Conservation (phyloP, 106 monocot species). For the Phalaenopsis equestris region DNA sequence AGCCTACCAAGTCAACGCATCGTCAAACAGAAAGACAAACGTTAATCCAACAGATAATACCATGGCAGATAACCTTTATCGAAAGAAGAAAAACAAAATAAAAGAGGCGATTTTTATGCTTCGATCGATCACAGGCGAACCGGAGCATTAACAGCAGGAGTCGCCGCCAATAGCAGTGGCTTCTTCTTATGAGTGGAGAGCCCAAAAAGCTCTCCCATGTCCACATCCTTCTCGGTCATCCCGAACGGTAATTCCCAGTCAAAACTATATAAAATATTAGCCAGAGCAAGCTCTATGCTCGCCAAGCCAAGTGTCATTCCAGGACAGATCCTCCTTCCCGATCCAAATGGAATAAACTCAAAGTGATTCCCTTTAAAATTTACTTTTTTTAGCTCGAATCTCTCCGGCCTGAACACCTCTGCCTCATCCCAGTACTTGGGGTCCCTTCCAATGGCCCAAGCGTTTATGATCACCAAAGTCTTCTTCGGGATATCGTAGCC, state of each 20-base stretch:
- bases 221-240: not conserved
- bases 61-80: too few species aligned
- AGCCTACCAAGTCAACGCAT: too few species aligned
- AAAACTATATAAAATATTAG: conserved; percentile 9
- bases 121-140: too few species aligned
- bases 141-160: not conserved
- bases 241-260: conserved; percentile 15
- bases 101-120: too few species aligned
- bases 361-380: conserved; percentile 5
- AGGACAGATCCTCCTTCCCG: conserved; percentile 10
- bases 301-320: conserved; percentile 1
- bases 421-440: conserved; percentile 5
- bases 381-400: not conserved
- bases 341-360: conserved; percentile 13
- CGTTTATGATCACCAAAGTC: not conserved
- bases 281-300: conserved; percentile 5
- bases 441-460: conserved; percentile 7
- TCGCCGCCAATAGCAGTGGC: conserved; percentile 3
- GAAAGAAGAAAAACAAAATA: too few species aligned
- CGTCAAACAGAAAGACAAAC: too few species aligned
- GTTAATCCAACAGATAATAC: too few species aligned
- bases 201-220: conserved; percentile 8
- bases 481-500: conserved; percentile 10
- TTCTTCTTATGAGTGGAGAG: conserved; percentile 1
- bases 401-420: conserved; percentile 7